These are phyloP conservation scores for Leucocoprinus leucothites DNA, from an alignment of 768 basidiomycete genomes.

Conservation along the genomic window DNA sequence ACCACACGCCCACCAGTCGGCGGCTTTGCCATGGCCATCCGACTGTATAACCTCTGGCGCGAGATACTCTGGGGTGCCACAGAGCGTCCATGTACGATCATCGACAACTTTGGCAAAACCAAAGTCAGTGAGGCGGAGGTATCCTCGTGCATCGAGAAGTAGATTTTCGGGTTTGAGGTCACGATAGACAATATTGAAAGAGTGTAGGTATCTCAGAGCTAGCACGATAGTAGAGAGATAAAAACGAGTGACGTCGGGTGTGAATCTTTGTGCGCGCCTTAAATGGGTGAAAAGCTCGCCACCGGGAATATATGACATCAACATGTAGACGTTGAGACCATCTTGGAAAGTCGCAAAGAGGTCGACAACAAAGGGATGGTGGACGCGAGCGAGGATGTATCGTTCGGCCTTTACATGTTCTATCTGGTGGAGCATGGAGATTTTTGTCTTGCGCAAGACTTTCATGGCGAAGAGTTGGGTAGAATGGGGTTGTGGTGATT, in stretches of 20 bases:
- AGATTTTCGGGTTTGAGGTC: constrained; percentile 99
- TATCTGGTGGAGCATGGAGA: constrained; percentile 89
- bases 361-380: constrained; percentile 96
- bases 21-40: constrained; percentile 96
- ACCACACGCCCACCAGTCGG: constrained; percentile 99
- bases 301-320: constrained; percentile 94
- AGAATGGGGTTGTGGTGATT: constrained; percentile 44
- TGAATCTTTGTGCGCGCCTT: constrained; percentile 90
- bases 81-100: constrained; percentile 97
- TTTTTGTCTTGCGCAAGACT: constrained; percentile 81
- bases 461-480: constrained; percentile 84
- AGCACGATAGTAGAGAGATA: constrained; percentile 96
- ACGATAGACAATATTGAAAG: constrained; percentile 96
- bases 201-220: constrained; percentile 92
- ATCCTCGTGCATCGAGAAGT: constrained; percentile 90
- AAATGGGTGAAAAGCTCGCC: constrained; percentile 98
- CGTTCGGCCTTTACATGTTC: constrained; percentile 98
- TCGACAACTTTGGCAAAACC: constrained; percentile 98
- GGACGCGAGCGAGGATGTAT: constrained; percentile 85
- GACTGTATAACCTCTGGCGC: constrained; percentile 98
- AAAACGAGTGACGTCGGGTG: constrained; percentile 96
- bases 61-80: constrained; percentile 94
- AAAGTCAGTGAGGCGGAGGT: constrained; percentile 94
- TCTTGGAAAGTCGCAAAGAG: constrained; percentile 96
- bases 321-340: constrained; percentile 95